Evolutionary conservation across 148 eudicot species (phyloP), one percentile per base, ranked within the genome.

Genomic region (Camellia lanceoleosa): DNA sequence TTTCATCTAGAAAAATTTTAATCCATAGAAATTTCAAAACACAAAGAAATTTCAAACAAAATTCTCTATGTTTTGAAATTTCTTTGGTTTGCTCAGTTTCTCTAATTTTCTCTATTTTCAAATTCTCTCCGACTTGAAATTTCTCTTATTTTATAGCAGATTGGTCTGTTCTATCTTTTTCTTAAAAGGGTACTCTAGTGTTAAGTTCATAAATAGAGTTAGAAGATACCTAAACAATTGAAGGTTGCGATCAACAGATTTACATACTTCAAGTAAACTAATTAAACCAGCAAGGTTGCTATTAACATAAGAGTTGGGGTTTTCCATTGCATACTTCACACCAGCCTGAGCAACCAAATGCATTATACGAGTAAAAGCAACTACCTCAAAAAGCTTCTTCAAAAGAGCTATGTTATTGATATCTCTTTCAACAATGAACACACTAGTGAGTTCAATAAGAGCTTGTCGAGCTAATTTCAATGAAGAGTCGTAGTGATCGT

Each of bases 261-360:
- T 93, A 85, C 95, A 93, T 54, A 89, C 91, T 75, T 93, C 97
- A 14, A 93, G 86, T 72, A 93, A 10, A 84, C 71, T 91, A 58
- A 93, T 95, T 42, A 91, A 75, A 0, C 97, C 95, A 61, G 97
- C 95, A 56, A 93, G 87, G 75, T 93, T 93, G 65, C 95, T 91
- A 82, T 93, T 92, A 69, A 93, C 88, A 81, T 93, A 93, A 12
- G 97, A 91, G 52, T 87, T 82, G 44, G 97, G 97, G 77, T 93
- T 91, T 64, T 93, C 89, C 95, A 93, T 91, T 3, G 97, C 97
- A 58, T 93, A 91, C 76, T 95, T 80, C 58, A 93, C 97, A 10
- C 97, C 97, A 13, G 97, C 97, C 79, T 93, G 97, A 0, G 97
- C 97, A 6, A 95, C 97, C 52, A 91, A 80, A 83, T 93, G 97